A percentile compares a stretch with the other conserved stretches of the same genome.
Evolutionary conservation across 768 basidiomycete genomes (phyloP).

Genomic region (Trametes villosa): DNA sequence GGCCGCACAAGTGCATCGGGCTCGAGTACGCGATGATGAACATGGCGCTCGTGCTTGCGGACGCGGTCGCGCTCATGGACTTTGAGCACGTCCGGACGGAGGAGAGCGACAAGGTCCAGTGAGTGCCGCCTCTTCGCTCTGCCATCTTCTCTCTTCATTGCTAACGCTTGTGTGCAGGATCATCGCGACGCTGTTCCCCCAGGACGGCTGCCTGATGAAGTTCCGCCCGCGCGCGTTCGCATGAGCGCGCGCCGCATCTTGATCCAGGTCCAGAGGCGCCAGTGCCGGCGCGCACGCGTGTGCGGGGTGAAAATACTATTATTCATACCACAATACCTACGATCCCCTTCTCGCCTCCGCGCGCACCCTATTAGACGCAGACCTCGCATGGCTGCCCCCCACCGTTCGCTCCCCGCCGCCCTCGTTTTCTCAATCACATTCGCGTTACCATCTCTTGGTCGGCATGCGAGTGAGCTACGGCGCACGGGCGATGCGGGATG

Average conservation of each 20-base stretch:
- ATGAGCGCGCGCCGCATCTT: slow-evolving; percentile 12
- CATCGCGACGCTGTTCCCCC: slow-evolving; percentile 96
- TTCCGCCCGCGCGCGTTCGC: slow-evolving; percentile 59
- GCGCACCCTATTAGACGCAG: slow-evolving; percentile 20
- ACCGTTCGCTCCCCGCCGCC: too few species aligned
- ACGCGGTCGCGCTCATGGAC: slow-evolving; percentile 78
- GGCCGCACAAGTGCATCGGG: slow-evolving; percentile 92
- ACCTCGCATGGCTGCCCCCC: slow-evolving; percentile 19
- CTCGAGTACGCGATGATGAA: slow-evolving; percentile 93
- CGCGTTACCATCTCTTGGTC: too few species aligned
- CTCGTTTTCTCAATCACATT: too few species aligned
- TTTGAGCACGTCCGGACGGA: slow-evolving; percentile 89
- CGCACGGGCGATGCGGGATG: too few species aligned
- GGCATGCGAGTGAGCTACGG: too few species aligned
- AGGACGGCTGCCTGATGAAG: slow-evolving; percentile 85
- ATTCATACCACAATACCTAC: background rate
- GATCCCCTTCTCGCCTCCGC: background rate
- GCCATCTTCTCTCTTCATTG: background rate
- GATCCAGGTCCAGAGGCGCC: background rate
- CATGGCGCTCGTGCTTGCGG: slow-evolving; percentile 82
- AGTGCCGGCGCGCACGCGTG: background rate
- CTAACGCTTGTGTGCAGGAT: slow-evolving; percentile 53
- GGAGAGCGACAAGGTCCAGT: slow-evolving; percentile 81
- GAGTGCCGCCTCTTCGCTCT: slow-evolving; percentile 39
- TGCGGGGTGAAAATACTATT: slow-evolving; percentile 14